These are phyloP conservation scores for Pseudocercospora fijiensis DNA, from an alignment of 2,329 filamentous ascomycete genomes.

Conservation along the genomic window DNA sequence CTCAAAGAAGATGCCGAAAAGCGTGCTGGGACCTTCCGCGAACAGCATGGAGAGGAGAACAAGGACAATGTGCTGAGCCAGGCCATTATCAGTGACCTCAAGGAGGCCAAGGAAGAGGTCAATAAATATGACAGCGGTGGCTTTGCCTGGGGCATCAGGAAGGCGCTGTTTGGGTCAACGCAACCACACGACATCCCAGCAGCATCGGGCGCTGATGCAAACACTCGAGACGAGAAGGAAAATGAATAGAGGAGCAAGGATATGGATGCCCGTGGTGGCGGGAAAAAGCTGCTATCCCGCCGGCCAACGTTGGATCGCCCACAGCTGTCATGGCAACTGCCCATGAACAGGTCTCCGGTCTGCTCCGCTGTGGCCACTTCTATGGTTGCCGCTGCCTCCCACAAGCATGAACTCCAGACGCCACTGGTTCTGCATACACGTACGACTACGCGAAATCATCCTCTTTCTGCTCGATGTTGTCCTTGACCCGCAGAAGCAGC, in stretches of 20 bases:
- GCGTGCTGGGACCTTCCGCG: conserved; percentile 28
- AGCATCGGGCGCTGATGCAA: not conserved
- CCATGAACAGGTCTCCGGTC: conserved; percentile 8
- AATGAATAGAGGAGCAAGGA: not conserved
- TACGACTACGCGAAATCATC: conserved; percentile 63
- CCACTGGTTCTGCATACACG: not conserved
- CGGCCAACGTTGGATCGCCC: not conserved
- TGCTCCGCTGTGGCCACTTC: not conserved
- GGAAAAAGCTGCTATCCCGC: not conserved
- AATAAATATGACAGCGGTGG: conserved; percentile 18
- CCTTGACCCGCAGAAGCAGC: conserved; percentile 78
- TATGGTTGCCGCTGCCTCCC: not conserved
- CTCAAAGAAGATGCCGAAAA: conserved; percentile 31
- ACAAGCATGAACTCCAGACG: conserved; percentile 1
- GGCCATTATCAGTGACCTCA: conserved; percentile 31
- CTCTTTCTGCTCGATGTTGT: conserved; percentile 68
- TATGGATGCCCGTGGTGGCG: not conserved
- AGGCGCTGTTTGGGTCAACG: conserved; percentile 19
- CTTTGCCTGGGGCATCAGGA: conserved; percentile 33
- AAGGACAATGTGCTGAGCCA: conserved; percentile 26
- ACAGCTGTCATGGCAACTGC: not conserved
- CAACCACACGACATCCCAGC: not conserved
- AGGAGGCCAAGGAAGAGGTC: conserved; percentile 29
- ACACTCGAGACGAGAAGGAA: not conserved
- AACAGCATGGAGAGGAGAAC: conserved; percentile 24